Base-by-base conservation (phyloP, 2,329 filamentous ascomycete species). In the Scortechinia acanthostroma region DNA sequence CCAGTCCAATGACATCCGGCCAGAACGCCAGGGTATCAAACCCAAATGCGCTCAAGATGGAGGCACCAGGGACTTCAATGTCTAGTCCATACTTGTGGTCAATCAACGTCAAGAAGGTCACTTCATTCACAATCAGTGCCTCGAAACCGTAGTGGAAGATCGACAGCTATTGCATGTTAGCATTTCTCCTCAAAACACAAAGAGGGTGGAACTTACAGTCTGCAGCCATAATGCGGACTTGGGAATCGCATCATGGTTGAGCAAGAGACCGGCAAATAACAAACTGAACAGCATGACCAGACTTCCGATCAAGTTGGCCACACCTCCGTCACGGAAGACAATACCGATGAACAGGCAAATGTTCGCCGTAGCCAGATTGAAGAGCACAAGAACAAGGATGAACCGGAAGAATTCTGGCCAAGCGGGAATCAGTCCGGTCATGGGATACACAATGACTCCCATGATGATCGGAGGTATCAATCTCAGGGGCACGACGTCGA, bases 141-240 rank as follows among this genome's bases (percentile, higher is more conserved):
- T 98, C 93, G 55, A 97, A 97, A 3, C 86, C 91, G 59, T 95
- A 98, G 61, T 98, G 93, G 76, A 98, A 98, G 50, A 98, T 98
- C 2, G 91, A 96, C 5, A 98, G 69, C 66, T 40, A 19, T 10
- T 13, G 17, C 10, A 40, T 15, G 20, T 40, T 13, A 40, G 10
- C 35, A 15, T 19, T 40, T 6, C 6, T 10, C 17, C 20, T 40
- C 10, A 40, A 10, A 40, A 40, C 6, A 10, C 6, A 19, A 19
- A 19, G 6, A 19, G 6, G 17, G 6, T 10, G 35, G 20, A 40
- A 40, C 35, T 40, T 40, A 40, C 35, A 10, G 78, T 80, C 70
- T 98, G 93, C 44, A 98, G 67, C 93, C 93, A 98, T 50, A 90
- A 65, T 2, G 91, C 87, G 2, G 88, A 80, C 43, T 78, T 73